phyloP scores from a whole-genome alignment of 768 basidiomycete genomes.

The Hygrocybe punicea region DNA sequence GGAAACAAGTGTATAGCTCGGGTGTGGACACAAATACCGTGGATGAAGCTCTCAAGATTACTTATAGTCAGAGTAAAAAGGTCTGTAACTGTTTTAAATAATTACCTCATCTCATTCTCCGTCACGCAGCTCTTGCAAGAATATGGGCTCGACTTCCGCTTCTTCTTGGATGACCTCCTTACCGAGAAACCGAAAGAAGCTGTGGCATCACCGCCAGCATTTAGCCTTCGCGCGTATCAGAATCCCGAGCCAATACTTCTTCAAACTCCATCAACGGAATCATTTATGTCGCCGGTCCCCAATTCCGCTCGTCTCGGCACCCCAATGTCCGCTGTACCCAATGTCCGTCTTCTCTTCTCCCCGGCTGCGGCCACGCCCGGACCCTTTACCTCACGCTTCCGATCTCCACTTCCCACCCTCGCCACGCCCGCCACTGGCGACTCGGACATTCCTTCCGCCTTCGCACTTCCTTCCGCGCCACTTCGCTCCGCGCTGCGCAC shows the following conservation, averaged over 20 bases:
- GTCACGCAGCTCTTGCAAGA: constrained; percentile 73
- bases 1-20: constrained; percentile 86
- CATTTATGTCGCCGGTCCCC: constrained; percentile 6
- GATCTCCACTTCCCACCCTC: background rate
- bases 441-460: background rate
- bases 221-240: constrained; percentile 32
- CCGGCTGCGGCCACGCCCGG: background rate
- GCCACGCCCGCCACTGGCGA: background rate
- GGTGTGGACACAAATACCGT: constrained; percentile 69
- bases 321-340: constrained; percentile 6
- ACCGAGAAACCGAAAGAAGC: too few species aligned
- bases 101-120: background rate
- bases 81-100: constrained; percentile 38
- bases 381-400: constrained; percentile 6
- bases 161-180: constrained; percentile 77
- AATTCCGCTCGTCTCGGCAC: constrained; percentile 16
- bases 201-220: constrained; percentile 24
- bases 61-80: constrained; percentile 78
- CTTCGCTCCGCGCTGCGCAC: constrained; percentile 1
- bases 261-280: constrained; percentile 7
- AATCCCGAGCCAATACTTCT: constrained; percentile 15
- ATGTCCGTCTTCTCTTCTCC: constrained; percentile 5
- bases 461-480: background rate
- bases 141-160: constrained; percentile 91
- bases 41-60: constrained; percentile 75